Base-by-base conservation (phyloP, 2,329 filamentous ascomycete genomes). In the Dothistroma pini region DNA sequence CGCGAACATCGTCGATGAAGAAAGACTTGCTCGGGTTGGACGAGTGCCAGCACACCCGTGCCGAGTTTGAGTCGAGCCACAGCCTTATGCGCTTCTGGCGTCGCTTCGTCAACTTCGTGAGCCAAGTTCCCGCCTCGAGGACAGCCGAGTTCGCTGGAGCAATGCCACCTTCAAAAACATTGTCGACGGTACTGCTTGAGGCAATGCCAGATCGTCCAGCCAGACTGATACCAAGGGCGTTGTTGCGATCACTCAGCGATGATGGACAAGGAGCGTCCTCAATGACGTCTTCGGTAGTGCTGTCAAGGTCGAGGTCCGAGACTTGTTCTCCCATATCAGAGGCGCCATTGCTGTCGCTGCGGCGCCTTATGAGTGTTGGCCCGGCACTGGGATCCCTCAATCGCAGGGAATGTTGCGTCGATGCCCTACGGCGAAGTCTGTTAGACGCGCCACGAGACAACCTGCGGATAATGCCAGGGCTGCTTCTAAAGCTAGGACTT, bases 1-100 rank as follows among this genome's bases (percentile, higher is more conserved):
- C 92, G 71, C 90, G 89, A 70, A 99, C 93, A 74, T 97, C 92
- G 71, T 99, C 95, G 64, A 99, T 90, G 75, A 96, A 96, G 66
- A 99, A 89, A 57, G 86, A 87, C 74, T 97, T 97, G 25, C 86
- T 85, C 0, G 89, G 87, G 38, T 90, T 87, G 9, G 83, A 85
- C 52, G 86, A 84, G 75, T 96, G 90, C 93, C 93, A 97, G 29
- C 84, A 89, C 25, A 99, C 90, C 75, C 92, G 95, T 63, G 90
- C 93, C 1, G 89, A 85, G 70, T 93, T 89, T 25, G 89, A 83
- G 70, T 97, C 91, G 25, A 97, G 85, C 56, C 88, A 85, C 69
- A 97, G 86, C 29, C 83, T 84, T 72, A 95, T 91, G 58, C 83
- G 80, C 65, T 88, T 86, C 68, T 83, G 87, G 74, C 85, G 87